Conservation (phyloP, 2,329 filamentous ascomycete species). For the Colletotrichum sp. region DNA sequence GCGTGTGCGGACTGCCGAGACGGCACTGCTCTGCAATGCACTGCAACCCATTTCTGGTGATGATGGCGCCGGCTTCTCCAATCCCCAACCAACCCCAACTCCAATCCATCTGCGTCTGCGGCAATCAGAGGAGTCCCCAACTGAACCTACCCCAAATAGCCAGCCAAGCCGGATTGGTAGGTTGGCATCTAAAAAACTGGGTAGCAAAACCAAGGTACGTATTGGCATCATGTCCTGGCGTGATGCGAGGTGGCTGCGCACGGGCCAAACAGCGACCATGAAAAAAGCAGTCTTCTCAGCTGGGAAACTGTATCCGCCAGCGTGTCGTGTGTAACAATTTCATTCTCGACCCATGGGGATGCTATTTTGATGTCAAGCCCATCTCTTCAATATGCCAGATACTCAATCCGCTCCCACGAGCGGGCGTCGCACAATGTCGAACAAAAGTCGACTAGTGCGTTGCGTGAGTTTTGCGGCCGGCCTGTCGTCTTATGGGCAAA, state of each 20-base stretch:
- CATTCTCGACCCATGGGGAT: neutral
- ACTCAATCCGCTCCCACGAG: neutral
- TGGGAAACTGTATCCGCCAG: neutral
- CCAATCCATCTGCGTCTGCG: neutral
- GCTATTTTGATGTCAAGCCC: neutral
- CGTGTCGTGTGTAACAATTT: too few relatives aligned
- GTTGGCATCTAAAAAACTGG: too few relatives aligned
- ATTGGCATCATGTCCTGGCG: neutral
- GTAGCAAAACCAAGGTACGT: neutral
- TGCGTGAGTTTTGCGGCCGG: neutral
- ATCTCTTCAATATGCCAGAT: neutral
- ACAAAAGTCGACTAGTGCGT: neutral
- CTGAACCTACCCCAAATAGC: too few relatives aligned
- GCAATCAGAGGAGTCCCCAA: too few relatives aligned
- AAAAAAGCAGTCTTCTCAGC: neutral
- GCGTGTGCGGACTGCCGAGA: constrained; percentile 1
- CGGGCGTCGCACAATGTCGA: neutral
- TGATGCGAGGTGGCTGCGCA: neutral
- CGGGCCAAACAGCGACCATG: too few relatives aligned
- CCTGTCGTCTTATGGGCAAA: neutral
- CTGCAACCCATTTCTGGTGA: neutral
- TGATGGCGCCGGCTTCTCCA: neutral
- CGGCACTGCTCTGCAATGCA: neutral
- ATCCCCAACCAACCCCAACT: neutral
- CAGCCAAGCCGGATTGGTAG: too few relatives aligned